phyloP scores from a whole-genome alignment of 345 rosid species.

The Balakata baccata region DNA sequence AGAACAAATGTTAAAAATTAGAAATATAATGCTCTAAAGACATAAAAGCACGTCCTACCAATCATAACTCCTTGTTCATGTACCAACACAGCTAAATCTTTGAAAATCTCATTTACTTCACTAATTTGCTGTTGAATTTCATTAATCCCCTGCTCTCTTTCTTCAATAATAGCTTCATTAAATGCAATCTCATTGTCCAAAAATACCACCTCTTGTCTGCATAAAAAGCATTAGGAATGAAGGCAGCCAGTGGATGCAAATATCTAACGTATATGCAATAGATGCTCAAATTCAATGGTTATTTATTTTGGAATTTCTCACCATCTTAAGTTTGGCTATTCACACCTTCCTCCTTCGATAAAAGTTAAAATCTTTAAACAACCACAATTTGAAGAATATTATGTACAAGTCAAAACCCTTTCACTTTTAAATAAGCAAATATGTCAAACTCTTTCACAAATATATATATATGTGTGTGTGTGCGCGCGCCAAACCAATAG shows the following conservation, averaged over 20 bases:
- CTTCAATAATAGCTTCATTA: conserved; percentile 72
- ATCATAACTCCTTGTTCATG: conserved; percentile 63
- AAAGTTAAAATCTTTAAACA: too few relatives aligned
- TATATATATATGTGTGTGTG: too few relatives aligned
- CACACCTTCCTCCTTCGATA: too few relatives aligned
- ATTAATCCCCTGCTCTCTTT: conserved; percentile 72
- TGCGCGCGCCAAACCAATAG: too few relatives aligned
- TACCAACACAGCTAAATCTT: conserved; percentile 63
- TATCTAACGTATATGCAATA: neutral
- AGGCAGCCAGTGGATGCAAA: neutral
- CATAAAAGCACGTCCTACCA: conserved; percentile 30
- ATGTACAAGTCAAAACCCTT: too few relatives aligned
- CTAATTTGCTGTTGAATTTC: conserved; percentile 66
- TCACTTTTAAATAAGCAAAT: neutral
- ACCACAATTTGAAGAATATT: too few relatives aligned
- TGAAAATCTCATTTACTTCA: conserved; percentile 73
- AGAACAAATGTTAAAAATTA: neutral
- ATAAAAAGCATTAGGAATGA: neutral
- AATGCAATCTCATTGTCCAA: conserved; percentile 63
- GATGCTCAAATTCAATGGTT: neutral
- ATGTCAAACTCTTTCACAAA: neutral
- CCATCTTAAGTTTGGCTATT: neutral
- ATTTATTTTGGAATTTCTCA: neutral
- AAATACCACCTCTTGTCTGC: conserved; percentile 57
- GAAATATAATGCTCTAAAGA: neutral